Percentiles rank a stretch among this genome's conserved stretches.
These are phyloP conservation scores for Xanthoconium separans DNA, from an alignment of 1,284 basidiomycete genomes.

Conservation along the genomic window DNA sequence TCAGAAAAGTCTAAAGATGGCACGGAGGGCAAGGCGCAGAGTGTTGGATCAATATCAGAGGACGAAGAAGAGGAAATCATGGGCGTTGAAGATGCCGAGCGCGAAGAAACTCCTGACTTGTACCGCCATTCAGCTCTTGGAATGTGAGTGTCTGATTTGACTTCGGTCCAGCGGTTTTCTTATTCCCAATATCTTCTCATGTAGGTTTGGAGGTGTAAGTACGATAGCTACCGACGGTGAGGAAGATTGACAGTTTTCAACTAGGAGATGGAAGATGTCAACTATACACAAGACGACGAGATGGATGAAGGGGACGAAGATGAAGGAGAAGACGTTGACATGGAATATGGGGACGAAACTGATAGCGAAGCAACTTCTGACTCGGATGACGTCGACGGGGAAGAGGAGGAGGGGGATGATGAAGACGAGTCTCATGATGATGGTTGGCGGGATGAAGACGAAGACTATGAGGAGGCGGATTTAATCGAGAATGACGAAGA, in stretches of 20 bases:
- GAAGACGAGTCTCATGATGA: conserved; percentile 63
- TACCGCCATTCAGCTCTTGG: conserved; percentile 97
- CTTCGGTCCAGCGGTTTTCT: not conserved
- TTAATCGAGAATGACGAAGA: conserved; percentile 55
- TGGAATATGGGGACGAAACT: conserved; percentile 82
- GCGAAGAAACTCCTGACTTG: conserved; percentile 88
- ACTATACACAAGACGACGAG: conserved; percentile 69
- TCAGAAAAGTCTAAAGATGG: conserved; percentile 70
- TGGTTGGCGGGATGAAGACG: conserved; percentile 65
- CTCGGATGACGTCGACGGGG: conserved; percentile 62
- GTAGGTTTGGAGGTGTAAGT: conserved; percentile 78
- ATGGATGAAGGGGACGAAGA: conserved; percentile 82
- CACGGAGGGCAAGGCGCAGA: conserved; percentile 51
- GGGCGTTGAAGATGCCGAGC: conserved; percentile 41
- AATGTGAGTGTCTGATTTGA: conserved; percentile 60
- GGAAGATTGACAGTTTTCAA: conserved; percentile 7
- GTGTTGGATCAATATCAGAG: conserved; percentile 57
- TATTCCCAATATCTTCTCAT: not conserved
- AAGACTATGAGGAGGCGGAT: conserved; percentile 63
- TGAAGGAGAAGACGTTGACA: conserved; percentile 81
- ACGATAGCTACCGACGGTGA: not conserved
- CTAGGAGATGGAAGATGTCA: conserved; percentile 81
- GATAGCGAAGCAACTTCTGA: conserved; percentile 77
- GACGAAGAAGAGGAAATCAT: conserved; percentile 65
- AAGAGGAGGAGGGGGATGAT: conserved; percentile 59